Conservation (phyloP, 1,139 yeast genomes). For the Hansenula lynferdii region DNA sequence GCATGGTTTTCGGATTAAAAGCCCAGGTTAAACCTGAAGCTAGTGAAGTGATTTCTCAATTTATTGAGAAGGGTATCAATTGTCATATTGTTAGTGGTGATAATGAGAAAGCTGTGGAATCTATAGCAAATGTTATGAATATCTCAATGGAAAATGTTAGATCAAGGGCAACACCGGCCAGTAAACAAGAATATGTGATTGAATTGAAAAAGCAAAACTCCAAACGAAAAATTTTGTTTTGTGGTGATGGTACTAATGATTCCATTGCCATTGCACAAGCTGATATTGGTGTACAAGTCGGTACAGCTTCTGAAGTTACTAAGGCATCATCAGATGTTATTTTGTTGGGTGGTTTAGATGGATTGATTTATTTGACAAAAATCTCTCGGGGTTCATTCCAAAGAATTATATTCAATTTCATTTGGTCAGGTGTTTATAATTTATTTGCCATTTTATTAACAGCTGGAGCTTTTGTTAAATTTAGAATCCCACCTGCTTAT, state of each 20-base stretch:
- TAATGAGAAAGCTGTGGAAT: slow-evolving; percentile 45
- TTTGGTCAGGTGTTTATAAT: slow-evolving; percentile 72
- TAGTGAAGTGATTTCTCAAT: slow-evolving; percentile 42
- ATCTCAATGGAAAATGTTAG: slow-evolving; percentile 51
- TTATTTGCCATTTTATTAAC: slow-evolving; percentile 70
- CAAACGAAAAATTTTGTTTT: slow-evolving; percentile 53
- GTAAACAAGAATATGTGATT: slow-evolving; percentile 55
- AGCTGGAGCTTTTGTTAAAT: slow-evolving; percentile 45
- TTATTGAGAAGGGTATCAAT: slow-evolving; percentile 43
- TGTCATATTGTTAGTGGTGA: slow-evolving; percentile 83
- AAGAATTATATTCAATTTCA: slow-evolving; percentile 61
- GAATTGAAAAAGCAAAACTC: slow-evolving; percentile 34
- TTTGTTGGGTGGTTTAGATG: slow-evolving; percentile 35
- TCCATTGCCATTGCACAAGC: slow-evolving; percentile 82
- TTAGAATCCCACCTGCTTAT: slow-evolving; percentile 46
- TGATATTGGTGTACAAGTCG: slow-evolving; percentile 72
- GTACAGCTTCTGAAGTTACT: slow-evolving; percentile 80
- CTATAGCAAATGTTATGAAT: slow-evolving; percentile 57
- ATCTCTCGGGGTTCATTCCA: slow-evolving; percentile 56
- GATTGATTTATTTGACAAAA: slow-evolving; percentile 58
- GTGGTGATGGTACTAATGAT: slow-evolving; percentile 84
- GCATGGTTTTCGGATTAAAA: slow-evolving; percentile 49
- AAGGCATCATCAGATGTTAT: slow-evolving; percentile 78
- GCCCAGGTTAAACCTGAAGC: slow-evolving; percentile 36
- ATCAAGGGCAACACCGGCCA: slow-evolving; percentile 61